Base-by-base conservation (phyloP, 2,329 filamentous ascomycete genomes). In the Blastomyces percursus region DNA sequence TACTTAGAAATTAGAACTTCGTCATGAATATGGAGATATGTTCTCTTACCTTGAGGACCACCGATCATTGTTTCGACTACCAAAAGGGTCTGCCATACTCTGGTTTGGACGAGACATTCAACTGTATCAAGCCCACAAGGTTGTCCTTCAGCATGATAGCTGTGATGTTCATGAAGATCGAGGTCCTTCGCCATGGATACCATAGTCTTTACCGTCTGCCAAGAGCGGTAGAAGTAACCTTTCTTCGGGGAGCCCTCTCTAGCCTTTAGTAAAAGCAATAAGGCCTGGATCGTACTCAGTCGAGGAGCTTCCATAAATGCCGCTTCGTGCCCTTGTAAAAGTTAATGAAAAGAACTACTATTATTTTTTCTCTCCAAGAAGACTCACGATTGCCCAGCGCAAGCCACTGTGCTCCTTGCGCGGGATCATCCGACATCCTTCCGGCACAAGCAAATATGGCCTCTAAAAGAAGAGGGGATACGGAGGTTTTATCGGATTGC, bases 141-240 rank as follows among this genome's bases (percentile, higher is more conserved):
- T 61, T 82, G 83, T 27, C 88, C 89, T 60, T 84, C 83, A 66
- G 87, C 82, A 73, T 97, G 94, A 54, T 86, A 84, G 63, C 89
- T 86, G 65, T 86, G 86, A 75, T 97, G 93, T 66, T 96, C 91
- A 71, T 96, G 87, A 6, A 97, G 79, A 24, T 91, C 90, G 40
- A 97, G 80, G 71, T 96, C 93, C 70, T 95, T 94, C 32, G 86
- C 91, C 90, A 97, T 96, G 56, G 91, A 88, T 8, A 96, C 88
- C 66, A 93, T 91, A 64, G 92, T 90, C 61, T 96, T 93, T 24
- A 96, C 86, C 5, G 89, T 90, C 85, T 96, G 96, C 93, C 94
- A 97, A 0, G 94, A 97, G 46, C 93, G 87, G 76, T 94, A 97
- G 74, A 94, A 97, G 72, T 97, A 97, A 0, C 94, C 94, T 64